Evolutionary conservation across 306 rosid genomes (phyloP).

Genomic region (Hylodesmum podocarpum): DNA sequence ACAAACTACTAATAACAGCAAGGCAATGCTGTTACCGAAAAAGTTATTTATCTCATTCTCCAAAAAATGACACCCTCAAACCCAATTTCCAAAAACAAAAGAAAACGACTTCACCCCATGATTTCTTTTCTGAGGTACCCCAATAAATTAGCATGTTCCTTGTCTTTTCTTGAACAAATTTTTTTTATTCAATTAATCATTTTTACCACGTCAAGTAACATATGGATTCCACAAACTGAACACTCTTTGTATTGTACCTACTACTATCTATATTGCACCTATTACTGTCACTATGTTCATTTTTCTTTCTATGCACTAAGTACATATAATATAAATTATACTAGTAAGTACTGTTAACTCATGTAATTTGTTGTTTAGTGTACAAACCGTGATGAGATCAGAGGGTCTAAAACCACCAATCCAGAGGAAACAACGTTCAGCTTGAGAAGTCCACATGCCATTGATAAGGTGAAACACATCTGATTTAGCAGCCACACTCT

Average conservation of each 20-base stretch:
- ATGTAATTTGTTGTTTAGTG: not conserved
- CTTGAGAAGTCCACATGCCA: conserved; percentile 82
- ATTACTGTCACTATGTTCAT: not conserved
- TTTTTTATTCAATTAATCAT: not conserved
- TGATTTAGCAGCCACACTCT: conserved; percentile 70
- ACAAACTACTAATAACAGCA: not conserved
- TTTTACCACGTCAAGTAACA: not conserved
- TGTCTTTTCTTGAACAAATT: not conserved
- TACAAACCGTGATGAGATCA: conserved; percentile 70
- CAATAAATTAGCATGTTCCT: not conserved
- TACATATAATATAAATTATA: not conserved
- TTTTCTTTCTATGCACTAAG: not conserved
- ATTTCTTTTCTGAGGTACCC: not conserved
- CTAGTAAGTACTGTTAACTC: no score
- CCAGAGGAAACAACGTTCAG: conserved; percentile 95
- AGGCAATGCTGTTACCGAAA: conserved; percentile 9
- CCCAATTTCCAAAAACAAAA: not conserved
- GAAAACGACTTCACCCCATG: not conserved
- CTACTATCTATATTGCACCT: not conserved
- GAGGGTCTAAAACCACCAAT: conserved; percentile 92
- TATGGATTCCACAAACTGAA: not conserved
- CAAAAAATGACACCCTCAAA: not conserved
- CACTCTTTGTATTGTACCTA: not conserved
- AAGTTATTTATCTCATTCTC: not conserved
- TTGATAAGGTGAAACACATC: conserved; percentile 83